Conservation (phyloP, 768 basidiomycete species). For the Dendrothele bispora region DNA sequence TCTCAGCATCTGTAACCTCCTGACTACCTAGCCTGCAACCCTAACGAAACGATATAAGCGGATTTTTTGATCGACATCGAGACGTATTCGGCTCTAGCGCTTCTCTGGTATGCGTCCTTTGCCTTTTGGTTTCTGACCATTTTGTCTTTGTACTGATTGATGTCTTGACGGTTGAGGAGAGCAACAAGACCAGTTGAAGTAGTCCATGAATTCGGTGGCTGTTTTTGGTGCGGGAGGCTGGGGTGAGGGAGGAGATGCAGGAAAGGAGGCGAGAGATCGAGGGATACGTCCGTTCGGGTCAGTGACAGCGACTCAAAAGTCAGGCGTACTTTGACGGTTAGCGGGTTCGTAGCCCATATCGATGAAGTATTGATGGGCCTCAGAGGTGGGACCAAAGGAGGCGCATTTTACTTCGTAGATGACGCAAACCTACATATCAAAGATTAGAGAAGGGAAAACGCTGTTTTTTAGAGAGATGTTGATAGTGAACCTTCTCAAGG, state of each 20-base stretch:
- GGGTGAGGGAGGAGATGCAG: too few species aligned
- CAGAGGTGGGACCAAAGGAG: conserved; percentile 68
- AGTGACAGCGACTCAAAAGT: conserved; percentile 63
- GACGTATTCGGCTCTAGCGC: too few species aligned
- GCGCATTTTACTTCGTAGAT: conserved; percentile 73
- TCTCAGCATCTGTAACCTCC: conserved; percentile 44
- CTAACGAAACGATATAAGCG: conserved; percentile 45
- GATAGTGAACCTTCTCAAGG: conserved; percentile 82
- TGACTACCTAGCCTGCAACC: conserved; percentile 48
- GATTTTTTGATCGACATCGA: too few species aligned
- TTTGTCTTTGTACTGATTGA: conserved; percentile 50
- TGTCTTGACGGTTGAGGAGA: conserved; percentile 42
- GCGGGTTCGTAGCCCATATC: conserved; percentile 65
- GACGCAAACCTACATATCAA: too few species aligned
- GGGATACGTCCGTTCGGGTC: conserved; percentile 58
- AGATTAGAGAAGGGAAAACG: too few species aligned
- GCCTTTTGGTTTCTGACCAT: too few species aligned
- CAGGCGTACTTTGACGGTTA: conserved; percentile 63
- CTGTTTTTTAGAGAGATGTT: too few species aligned
- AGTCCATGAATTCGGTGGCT: conserved; percentile 55
- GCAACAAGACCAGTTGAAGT: conserved; percentile 42
- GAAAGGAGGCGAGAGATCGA: too few species aligned
- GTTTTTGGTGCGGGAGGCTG: too few species aligned
- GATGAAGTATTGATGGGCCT: conserved; percentile 72
- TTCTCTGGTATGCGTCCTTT: too few species aligned